phyloP scores from a whole-genome alignment of 805 yeast genomes.

The Cyberlindnera lachancei region DNA sequence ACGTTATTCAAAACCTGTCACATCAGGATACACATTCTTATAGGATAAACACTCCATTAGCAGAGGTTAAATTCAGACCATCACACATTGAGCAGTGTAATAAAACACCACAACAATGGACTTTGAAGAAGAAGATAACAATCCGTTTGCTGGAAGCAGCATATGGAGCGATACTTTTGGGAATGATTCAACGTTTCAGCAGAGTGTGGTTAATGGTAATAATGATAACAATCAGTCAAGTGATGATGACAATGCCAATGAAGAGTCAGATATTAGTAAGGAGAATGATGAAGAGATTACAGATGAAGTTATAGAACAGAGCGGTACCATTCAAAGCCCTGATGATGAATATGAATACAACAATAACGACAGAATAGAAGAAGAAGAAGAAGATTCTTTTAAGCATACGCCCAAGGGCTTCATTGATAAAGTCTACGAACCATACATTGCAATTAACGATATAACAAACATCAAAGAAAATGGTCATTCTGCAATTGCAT shows the following conservation, averaged over 20 bases:
- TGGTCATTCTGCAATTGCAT: conserved; percentile 60
- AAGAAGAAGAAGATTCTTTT: no score
- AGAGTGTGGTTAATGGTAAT: not conserved
- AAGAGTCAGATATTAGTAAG: not conserved
- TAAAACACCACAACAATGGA: no score
- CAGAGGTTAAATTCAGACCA: no score
- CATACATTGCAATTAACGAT: conserved; percentile 7
- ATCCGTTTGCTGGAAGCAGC: conserved; percentile 26
- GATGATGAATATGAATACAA: no score
- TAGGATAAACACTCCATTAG: no score
- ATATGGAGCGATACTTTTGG: conserved; percentile 7
- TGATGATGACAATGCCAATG: not conserved
- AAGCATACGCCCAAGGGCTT: no score
- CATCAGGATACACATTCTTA: no score
- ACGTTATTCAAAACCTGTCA: no score
- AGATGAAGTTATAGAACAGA: not conserved
- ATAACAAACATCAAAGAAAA: conserved; percentile 56
- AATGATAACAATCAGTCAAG: no score
- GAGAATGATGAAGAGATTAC: not conserved
- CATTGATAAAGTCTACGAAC: no score
- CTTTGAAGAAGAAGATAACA: conserved; percentile 27
- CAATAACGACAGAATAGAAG: not conserved
- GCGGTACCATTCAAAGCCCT: no score
- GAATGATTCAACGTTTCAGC: not conserved
- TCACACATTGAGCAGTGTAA: no score